Evolutionary conservation across 2,329 filamentous ascomycete genomes (phyloP).

Genomic region (Alternaria solani): DNA sequence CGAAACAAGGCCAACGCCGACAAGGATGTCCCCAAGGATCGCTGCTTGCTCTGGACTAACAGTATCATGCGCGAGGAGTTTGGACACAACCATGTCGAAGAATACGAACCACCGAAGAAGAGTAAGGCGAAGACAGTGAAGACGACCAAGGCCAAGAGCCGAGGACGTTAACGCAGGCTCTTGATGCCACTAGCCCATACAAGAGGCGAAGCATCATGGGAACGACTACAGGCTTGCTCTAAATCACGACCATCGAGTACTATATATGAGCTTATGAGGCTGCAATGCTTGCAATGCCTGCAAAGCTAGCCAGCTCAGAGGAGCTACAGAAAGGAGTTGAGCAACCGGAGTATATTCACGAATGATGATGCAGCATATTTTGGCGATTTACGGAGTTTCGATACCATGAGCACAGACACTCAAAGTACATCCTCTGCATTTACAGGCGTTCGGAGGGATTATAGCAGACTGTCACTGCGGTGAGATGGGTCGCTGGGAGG

Average conservation of each 20-base stretch:
- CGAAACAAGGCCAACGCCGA: conserved; percentile 68
- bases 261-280: background rate
- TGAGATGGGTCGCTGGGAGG: conserved; percentile 1
- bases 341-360: conserved; percentile 22
- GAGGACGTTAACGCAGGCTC: conserved; percentile 28
- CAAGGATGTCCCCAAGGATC: conserved; percentile 59
- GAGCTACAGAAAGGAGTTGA: background rate
- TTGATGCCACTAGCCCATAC: conserved; percentile 2
- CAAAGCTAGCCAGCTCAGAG: background rate
- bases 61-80: conserved; percentile 65
- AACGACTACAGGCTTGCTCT: background rate
- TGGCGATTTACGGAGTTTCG: conserved; percentile 30
- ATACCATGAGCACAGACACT: conserved; percentile 27
- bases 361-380: conserved; percentile 26
- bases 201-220: conserved; percentile 4
- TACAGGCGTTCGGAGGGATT: conserved; percentile 24
- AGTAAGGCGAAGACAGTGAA: conserved; percentile 53
- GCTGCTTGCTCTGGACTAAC: conserved; percentile 73
- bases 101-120: conserved; percentile 58
- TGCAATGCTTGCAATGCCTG: too few relatives aligned
- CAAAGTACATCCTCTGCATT: conserved; percentile 19
- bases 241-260: background rate
- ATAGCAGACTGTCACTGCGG: conserved; percentile 4
- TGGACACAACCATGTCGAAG: conserved; percentile 68
- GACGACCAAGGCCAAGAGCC: conserved; percentile 36